Base-by-base conservation (phyloP, 805 yeast genomes). In the Sungouiella thailandica region DNA sequence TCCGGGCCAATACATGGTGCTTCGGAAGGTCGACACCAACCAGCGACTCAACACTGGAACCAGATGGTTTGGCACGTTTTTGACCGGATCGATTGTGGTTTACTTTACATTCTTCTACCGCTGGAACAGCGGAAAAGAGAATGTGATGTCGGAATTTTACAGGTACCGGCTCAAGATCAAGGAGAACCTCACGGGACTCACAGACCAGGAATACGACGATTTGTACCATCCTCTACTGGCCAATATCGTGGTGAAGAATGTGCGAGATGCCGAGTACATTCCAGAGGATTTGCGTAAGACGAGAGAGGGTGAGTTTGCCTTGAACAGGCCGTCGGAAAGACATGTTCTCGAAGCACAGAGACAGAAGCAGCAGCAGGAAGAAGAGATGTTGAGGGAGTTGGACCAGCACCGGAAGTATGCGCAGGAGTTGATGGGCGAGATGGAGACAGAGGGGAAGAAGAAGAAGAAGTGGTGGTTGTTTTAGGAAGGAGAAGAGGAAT, bases 91-190 rank as follows among this genome's bases (percentile, higher is more conserved):
- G 0, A 56, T 81, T 6, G 57, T 74, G 17, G 52, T 74, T 1
- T 81, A 79, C 47, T 77, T 78, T 15, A 72, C 82, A 2, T 86
- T 86, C 53, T 79, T 84, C 59, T 74, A 80, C 54, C 65, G 87
- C 33, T 85, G 95, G 95, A 84, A 86, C 50, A 93, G 85, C 38
- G 88, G 88, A 3, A 73, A 74, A 42, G 90, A 85, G 37, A 80
- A 85, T 49, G 77, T 82, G 6, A 78, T 85, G 58, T 72, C 86
- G 9, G 76, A 72, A 25, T 76, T 83, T 31, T 78, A 84, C 55
- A 58, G 90, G 31, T 54, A 67, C 17, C 78, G 85, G 42, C 67
- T 85, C 27, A 58, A 72, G 24, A 28, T 72, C 29, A 75, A 83
- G 50, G 79, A 78, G 42, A 46, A 53, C 34, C 28, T 82, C 2